phyloP scores from a whole-genome alignment of 2,329 filamentous ascomycete species.

The Lojkania enalia region DNA sequence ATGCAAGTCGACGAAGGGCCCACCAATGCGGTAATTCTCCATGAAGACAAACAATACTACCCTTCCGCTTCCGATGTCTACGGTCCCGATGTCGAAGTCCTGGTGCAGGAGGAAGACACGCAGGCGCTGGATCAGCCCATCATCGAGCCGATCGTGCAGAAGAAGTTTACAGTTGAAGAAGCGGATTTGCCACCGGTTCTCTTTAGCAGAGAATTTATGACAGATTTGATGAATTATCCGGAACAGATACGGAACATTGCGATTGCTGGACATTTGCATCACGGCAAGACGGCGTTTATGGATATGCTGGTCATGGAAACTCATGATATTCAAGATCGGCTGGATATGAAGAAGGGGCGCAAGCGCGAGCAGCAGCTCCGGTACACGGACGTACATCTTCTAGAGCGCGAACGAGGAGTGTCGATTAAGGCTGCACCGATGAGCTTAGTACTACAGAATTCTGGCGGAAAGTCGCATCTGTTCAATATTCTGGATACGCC shows the following conservation, averaged over 20 bases:
- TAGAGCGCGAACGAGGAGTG: slow-evolving; percentile 86
- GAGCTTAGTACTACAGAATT: slow-evolving; percentile 86
- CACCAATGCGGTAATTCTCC: slow-evolving; percentile 94
- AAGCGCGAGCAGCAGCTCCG: slow-evolving; percentile 86
- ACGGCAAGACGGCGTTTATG: slow-evolving; percentile 97
- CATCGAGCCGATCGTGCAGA: slow-evolving; percentile 87
- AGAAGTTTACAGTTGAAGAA: slow-evolving; percentile 95
- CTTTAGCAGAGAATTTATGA: slow-evolving; percentile 90
- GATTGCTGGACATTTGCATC: slow-evolving; percentile 88
- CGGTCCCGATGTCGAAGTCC: slow-evolving; percentile 88
- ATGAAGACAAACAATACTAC: slow-evolving; percentile 99
- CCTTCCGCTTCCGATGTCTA: slow-evolving; percentile 97
- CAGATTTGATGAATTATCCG: slow-evolving; percentile 93
- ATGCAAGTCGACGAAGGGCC: slow-evolving; percentile 95
- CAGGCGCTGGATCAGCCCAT: slow-evolving; percentile 92
- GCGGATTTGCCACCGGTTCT: slow-evolving; percentile 84
- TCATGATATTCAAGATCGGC: slow-evolving; percentile 77
- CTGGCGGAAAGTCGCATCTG: slow-evolving; percentile 91
- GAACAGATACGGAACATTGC: slow-evolving; percentile 93
- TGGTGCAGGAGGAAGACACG: slow-evolving; percentile 96
- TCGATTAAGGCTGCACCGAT: slow-evolving; percentile 94
- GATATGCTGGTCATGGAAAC: slow-evolving; percentile 98
- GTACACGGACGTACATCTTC: slow-evolving; percentile 89
- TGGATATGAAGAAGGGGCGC: slow-evolving; percentile 80
- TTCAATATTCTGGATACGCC: slow-evolving; percentile 96